Evolutionary conservation across 2,329 filamentous ascomycete species (phyloP).

Genomic region (Penicillium nordicum): DNA sequence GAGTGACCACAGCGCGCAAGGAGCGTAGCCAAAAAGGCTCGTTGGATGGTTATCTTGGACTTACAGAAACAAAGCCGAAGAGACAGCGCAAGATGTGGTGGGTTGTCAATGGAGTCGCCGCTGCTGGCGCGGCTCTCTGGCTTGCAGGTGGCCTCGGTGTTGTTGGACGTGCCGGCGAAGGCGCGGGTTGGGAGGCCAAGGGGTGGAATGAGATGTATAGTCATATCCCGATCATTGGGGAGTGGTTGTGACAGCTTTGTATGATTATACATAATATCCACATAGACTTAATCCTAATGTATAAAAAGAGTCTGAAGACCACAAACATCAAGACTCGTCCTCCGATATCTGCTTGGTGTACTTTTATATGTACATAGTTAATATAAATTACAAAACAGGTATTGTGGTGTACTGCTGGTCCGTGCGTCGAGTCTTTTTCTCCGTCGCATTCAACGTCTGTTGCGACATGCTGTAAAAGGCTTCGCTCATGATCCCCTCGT

Average conservation of each 20-base stretch:
- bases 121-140: constrained; percentile 65
- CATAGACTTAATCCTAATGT: constrained; percentile 1
- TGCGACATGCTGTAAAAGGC: constrained; percentile 8
- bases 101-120: constrained; percentile 63
- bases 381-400: constrained; percentile 3
- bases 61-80: constrained; percentile 50
- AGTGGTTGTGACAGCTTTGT: constrained; percentile 44
- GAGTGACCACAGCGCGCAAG: constrained; percentile 37
- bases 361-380: background rate
- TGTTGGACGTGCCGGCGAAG: constrained; percentile 67
- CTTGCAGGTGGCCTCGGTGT: constrained; percentile 75
- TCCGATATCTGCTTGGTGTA: background rate
- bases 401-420: constrained; percentile 11
- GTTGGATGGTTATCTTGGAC: constrained; percentile 32
- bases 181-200: constrained; percentile 73
- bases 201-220: constrained; percentile 73
- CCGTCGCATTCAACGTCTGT: constrained; percentile 4
- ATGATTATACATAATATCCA: background rate
- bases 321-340: background rate
- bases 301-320: background rate
- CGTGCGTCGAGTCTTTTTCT: constrained; percentile 23
- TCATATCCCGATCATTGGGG: constrained; percentile 56
- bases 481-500: constrained; percentile 16
- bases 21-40: constrained; percentile 29
- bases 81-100: constrained; percentile 65